Base-by-base conservation (phyloP, 2,329 filamentous ascomycete genomes). In the Botrytis pseudocinerea region DNA sequence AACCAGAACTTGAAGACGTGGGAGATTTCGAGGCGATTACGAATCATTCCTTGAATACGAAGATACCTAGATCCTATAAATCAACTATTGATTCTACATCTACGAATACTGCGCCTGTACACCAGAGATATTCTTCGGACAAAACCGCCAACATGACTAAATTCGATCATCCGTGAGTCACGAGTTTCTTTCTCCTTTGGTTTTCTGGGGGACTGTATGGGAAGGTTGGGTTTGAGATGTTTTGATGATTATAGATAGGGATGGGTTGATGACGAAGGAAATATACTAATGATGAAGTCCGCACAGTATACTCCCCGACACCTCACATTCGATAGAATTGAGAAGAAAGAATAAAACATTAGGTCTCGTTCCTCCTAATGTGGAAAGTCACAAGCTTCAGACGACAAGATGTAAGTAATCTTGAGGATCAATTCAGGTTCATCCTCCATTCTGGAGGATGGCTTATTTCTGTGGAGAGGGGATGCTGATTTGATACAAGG, bases 321-420 rank as follows among this genome's bases (percentile, higher is more conserved):
- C 79, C 38, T 78, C 78, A 6, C 76, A 79, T 69, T 73, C 77
- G 4, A 69, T 77, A 46, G 76, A 78, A 44, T 64, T 76, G 32
- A 73, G 79, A 72, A 78, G 75, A 46, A 64, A 75, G 44, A 74
- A 78, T n/a, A 70, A 76, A 61, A 76, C 75, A 44, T 75, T 78
- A 65, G 79, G 79, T 69, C 77, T 80, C 40, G 72, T 75, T 28
- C 78, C 79, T 62, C 79, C 79, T 0, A 78, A 72, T 73, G 78
- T 80, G 4, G 79, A 80, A 71, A 78, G 75, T 38, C 73, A 79
- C 73, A 74, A 74, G 32, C 74, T 79, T 14, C 79, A 80, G 69
- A 70, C 75, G 20, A 74, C 77, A 54, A 74, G 79, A 78, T 80
- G 79, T 80, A 57, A 73, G 74, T 74, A 46, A 28, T 51, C 7